Conservation (phyloP, 2,329 filamentous ascomycete species). For the Aaosphaeria pasadenensis region DNA sequence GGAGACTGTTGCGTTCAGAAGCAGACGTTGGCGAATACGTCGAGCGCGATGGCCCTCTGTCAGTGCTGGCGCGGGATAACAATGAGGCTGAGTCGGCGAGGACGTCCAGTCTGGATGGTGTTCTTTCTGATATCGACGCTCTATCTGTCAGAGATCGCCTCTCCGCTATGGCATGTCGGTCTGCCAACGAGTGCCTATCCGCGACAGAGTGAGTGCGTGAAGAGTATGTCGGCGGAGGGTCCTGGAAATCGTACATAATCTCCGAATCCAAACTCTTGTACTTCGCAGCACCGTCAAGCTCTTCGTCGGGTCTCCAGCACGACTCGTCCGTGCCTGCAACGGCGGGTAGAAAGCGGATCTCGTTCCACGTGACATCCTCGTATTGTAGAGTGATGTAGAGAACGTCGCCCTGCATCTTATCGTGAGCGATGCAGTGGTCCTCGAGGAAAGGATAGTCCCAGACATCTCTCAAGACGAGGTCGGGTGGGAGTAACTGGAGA, state of each 20-base stretch:
- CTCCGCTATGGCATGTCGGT: neutral
- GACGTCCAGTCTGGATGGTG: slow-evolving; percentile 32
- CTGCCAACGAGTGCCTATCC: slow-evolving; percentile 17
- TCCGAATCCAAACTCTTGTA: slow-evolving; percentile 38
- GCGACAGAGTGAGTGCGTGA: slow-evolving; percentile 39
- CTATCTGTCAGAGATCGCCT: too few species aligned
- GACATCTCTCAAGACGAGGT: slow-evolving; percentile 30
- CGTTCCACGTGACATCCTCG: slow-evolving; percentile 39
- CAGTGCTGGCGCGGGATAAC: slow-evolving; percentile 25
- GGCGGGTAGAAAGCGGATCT: slow-evolving; percentile 35
- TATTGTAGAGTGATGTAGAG: slow-evolving; percentile 40
- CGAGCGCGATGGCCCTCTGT: slow-evolving; percentile 21
- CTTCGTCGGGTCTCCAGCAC: slow-evolving; percentile 39
- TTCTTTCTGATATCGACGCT: slow-evolving; percentile 13
- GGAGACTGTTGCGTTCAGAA: slow-evolving; percentile 34
- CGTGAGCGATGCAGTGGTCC: slow-evolving; percentile 40
- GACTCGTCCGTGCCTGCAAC: slow-evolving; percentile 30
- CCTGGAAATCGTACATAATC: slow-evolving; percentile 42
- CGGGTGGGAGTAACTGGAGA: slow-evolving; percentile 31
- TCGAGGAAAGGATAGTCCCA: slow-evolving; percentile 42
- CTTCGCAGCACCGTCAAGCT: slow-evolving; percentile 36
- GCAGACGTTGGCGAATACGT: slow-evolving; percentile 26
- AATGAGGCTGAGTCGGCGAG: slow-evolving; percentile 36
- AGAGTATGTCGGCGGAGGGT: slow-evolving; percentile 40
- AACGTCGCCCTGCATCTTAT: slow-evolving; percentile 41